A percentile compares a stretch with the other conserved stretches of the same genome.
These are phyloP conservation scores for Aspergillus tamarii DNA, from an alignment of 2,329 filamentous ascomycete species.

Conservation along the genomic window DNA sequence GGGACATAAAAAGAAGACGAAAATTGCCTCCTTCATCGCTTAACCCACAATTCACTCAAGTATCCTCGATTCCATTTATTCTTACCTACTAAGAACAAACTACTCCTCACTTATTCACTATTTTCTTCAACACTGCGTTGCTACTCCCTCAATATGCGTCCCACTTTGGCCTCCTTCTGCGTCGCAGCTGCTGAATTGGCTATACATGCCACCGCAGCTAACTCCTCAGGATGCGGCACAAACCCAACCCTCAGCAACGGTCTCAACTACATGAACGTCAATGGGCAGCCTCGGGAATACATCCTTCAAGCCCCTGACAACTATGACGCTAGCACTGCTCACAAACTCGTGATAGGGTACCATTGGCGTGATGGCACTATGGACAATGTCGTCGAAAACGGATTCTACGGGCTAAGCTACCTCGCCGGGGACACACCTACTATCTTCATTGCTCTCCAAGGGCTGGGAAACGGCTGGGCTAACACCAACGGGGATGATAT, in stretches of 20 bases:
- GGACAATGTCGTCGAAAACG: conserved; percentile 7
- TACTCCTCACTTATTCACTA: not conserved
- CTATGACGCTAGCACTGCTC: conserved; percentile 5
- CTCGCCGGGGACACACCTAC: no score
- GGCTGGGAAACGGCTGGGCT: no score
- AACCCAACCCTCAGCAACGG: conserved; percentile 3
- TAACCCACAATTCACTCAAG: not conserved
- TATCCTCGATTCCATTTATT: not conserved
- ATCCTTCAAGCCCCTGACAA: conserved; percentile 5
- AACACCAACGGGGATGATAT: no score
- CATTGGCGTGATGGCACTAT: conserved; percentile 11
- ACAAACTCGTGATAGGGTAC: conserved; percentile 7
- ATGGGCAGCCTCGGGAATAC: conserved; percentile 4
- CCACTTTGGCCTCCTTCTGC: not conserved
- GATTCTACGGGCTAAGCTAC: conserved; percentile 19
- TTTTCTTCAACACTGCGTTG: not conserved
- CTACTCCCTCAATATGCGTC: not conserved
- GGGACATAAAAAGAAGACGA: not conserved
- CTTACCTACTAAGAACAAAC: not conserved
- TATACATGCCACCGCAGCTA: not conserved
- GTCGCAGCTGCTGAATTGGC: not conserved
- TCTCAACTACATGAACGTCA: not conserved
- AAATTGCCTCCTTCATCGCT: not conserved
- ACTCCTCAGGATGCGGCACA: conserved; percentile 17
- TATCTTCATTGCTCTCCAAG: no score